phyloP scores from a whole-genome alignment of 2,329 filamentous ascomycete genomes.

The Aspergillus neotritici region DNA sequence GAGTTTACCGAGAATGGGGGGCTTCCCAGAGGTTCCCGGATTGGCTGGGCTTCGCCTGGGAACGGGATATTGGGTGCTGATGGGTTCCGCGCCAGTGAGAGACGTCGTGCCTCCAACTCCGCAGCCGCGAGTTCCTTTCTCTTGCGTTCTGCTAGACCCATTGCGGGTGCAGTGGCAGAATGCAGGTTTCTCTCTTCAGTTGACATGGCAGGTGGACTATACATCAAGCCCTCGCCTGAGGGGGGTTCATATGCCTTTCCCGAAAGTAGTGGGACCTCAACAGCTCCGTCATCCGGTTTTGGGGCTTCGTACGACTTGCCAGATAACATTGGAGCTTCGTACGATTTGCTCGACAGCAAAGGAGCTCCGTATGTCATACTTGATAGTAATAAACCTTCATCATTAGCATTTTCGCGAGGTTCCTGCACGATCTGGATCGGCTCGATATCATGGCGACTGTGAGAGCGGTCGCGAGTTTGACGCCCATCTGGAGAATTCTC shows the following conservation, averaged over 20 bases:
- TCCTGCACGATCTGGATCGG: conserved; percentile 5
- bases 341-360: too few relatives aligned
- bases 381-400: too few relatives aligned
- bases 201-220: conserved; percentile 2
- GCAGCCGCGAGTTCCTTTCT: conserved; percentile 72
- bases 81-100: conserved; percentile 74
- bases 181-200: conserved; percentile 20
- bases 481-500: conserved; percentile 45
- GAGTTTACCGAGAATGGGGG: conserved; percentile 33
- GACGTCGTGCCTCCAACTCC: conserved; percentile 81
- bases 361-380: too few relatives aligned
- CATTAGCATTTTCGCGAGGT: too few relatives aligned
- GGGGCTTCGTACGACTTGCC: too few relatives aligned
- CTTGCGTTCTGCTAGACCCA: conserved; percentile 55
- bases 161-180: conserved; percentile 18
- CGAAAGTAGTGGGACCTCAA: too few relatives aligned
- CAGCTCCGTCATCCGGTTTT: too few relatives aligned
- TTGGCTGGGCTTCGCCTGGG: conserved; percentile 51
- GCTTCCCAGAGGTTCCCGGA: conserved; percentile 42
- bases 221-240: too few relatives aligned
- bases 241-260: too few relatives aligned
- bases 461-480: conserved; percentile 30
- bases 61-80: conserved; percentile 75
- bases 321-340: too few relatives aligned
- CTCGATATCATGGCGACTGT: conserved; percentile 31